A percentile compares a stretch with the other conserved stretches of the same genome.
These are phyloP conservation scores for Chenopodium suecicum DNA, from an alignment of 148 eudicot genomes.

Conservation along the genomic window DNA sequence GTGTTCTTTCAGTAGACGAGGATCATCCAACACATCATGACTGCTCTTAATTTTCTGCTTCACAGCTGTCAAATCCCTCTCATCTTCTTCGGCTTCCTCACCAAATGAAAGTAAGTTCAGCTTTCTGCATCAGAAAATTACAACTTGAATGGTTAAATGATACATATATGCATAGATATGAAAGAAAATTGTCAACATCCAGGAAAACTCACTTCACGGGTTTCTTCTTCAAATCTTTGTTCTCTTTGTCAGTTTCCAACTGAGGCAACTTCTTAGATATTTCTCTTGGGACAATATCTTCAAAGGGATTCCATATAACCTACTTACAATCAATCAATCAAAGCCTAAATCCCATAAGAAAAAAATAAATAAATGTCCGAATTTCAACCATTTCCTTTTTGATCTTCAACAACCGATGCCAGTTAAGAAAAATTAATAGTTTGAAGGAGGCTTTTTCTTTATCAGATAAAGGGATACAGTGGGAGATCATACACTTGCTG, in stretches of 20 bases:
- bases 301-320: conserved; percentile 98
- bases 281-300: conserved; percentile 82
- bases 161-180: neutral
- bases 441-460: neutral
- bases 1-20: conserved; percentile 81
- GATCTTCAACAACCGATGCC: neutral
- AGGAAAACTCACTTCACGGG: conserved; percentile 66
- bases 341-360: no score
- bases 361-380: neutral
- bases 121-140: conserved; percentile 48
- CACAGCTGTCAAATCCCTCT: conserved; percentile 64
- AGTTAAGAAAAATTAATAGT: neutral
- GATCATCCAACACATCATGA: conserved; percentile 96
- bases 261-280: conserved; percentile 37
- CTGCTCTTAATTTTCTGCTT: conserved; percentile 86
- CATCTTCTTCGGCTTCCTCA: conserved; percentile 98
- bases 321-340: conserved; percentile 15
- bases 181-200: neutral
- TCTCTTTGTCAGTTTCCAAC: conserved; percentile 35
- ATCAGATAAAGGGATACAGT: neutral
- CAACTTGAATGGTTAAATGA: conserved; percentile 12
- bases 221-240: conserved; percentile 67
- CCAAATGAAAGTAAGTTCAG: conserved; percentile 96
- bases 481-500: neutral
- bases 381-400: neutral